Evolutionary conservation across 768 basidiomycete genomes (phyloP), one percentile per base, ranked within the genome.

Genomic region (Macrolepiota albuminosa): DNA sequence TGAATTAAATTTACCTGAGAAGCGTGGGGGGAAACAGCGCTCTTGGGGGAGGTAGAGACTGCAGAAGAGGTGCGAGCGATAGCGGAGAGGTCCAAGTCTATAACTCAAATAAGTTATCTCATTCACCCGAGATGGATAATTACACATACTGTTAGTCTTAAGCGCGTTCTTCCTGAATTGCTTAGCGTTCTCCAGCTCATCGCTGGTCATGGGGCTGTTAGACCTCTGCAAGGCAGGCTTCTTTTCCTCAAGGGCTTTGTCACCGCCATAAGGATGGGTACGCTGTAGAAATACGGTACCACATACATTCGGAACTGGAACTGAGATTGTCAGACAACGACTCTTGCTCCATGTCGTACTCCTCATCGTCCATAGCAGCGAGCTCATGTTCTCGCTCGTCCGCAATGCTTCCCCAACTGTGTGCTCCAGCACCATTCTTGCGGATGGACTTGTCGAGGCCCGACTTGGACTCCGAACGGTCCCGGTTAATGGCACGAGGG

Each of bases 41-140:
- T 57, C 59, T 59, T 67, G 5, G 78, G 87, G 63, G 83, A 87
- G 61, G 72, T 75, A n/a, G 40, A 54, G 33, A 85, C 83, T 13
- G 87, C 93, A 61, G 80, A 81, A 9, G 91, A 93, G 58, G 91
- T 91, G 66, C 91, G 85, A 14, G 93, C 93, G 67, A 95, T 95
- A 57, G 87, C 78, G 37, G 82, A 79, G 60, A 95, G 81, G 72
- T 94, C 89, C 37, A 80, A 64, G 50, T 73, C 77, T 78, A 57
- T 21, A 13, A 40, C 49, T 29, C 29, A 4, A n/a, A 42, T 57
- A 29, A 57, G 47, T 59, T 18, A 59, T 62, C 37, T 9, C 10
- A 55, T 26, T 24, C 18, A 18, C 31, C 4, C 6, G 40, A 42
- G 37, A 37, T 45, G 29, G 42, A 37, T 45, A 33, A 50, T 10